Percentiles rank a stretch among this genome's conserved stretches.
Evolutionary conservation across 768 basidiomycete species (phyloP).

Genomic region (Flagelloscypha sp.): DNA sequence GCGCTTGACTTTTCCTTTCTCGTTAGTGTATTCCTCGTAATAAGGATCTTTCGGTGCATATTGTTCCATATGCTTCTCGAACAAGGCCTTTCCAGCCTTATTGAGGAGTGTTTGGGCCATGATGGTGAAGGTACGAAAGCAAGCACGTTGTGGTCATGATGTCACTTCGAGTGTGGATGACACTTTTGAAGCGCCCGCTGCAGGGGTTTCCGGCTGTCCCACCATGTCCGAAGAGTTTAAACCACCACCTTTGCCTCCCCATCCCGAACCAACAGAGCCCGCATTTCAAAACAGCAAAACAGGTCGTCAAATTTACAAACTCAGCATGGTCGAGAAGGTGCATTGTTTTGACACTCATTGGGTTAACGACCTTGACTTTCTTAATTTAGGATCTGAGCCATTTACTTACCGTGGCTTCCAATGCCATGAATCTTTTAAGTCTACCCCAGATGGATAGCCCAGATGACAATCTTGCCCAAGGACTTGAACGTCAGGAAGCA

Average conservation of each 20-base stretch:
- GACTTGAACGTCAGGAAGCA: constrained; percentile 77
- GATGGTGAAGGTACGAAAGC: too few relatives aligned
- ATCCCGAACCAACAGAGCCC: too few relatives aligned
- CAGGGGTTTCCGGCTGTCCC: too few relatives aligned
- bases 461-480: constrained; percentile 62
- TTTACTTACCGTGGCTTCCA: constrained; percentile 65
- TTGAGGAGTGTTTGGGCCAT: constrained; percentile 13
- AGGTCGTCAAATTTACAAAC: constrained; percentile 71
- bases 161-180: too few relatives aligned
- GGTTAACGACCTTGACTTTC: constrained; percentile 4
- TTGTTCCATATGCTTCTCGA: constrained; percentile 53
- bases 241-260: too few relatives aligned
- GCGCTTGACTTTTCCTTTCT: constrained; percentile 46
- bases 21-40: constrained; percentile 57
- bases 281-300: too few relatives aligned
- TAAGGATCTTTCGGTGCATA: constrained; percentile 69
- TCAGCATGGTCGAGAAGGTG: constrained; percentile 78
- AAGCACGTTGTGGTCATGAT: too few relatives aligned
- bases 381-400: constrained; percentile 61
- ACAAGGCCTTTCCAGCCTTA: constrained; percentile 50
- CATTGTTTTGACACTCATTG: not conserved
- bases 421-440: constrained; percentile 70
- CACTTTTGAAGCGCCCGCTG: too few relatives aligned
- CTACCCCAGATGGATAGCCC: constrained; percentile 75
- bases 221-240: too few relatives aligned